Percentiles rank a stretch among this genome's conserved stretches.
phyloP scores from a whole-genome alignment of 306 rosid species.

The Vigna angularis region DNA sequence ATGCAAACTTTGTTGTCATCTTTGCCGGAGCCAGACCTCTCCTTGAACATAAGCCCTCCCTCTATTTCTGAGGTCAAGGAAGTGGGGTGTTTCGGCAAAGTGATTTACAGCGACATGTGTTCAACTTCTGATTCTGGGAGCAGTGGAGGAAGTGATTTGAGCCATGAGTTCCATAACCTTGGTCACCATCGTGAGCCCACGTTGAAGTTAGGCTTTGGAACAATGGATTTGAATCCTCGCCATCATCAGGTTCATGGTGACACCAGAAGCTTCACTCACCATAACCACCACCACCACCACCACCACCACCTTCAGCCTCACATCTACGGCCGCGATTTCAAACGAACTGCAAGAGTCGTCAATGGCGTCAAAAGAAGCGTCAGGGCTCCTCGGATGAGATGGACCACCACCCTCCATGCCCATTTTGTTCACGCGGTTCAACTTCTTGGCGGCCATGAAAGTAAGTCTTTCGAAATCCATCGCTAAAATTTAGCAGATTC shows the following conservation, averaged over 20 bases:
- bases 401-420: slow-evolving; percentile 98
- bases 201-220: slow-evolving; percentile 69
- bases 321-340: slow-evolving; percentile 74
- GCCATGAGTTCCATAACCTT: slow-evolving; percentile 59
- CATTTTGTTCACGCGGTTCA: slow-evolving; percentile 98
- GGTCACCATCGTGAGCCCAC: slow-evolving; percentile 49
- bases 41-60: slow-evolving; percentile 86
- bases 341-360: slow-evolving; percentile 58
- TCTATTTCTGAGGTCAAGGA: slow-evolving; percentile 48
- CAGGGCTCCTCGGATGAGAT: slow-evolving; percentile 98
- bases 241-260: slow-evolving; percentile 40
- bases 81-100: slow-evolving; percentile 35
- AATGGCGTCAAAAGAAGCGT: slow-evolving; percentile 70
- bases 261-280: slow-evolving; percentile 45
- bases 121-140: slow-evolving; percentile 75
- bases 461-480: slow-evolving; percentile 47
- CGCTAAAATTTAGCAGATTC: neutral
- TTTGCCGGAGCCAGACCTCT: slow-evolving; percentile 81
- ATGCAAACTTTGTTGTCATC: slow-evolving; percentile 48
- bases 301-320: slow-evolving; percentile 56
- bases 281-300: slow-evolving; percentile 33
- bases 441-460: slow-evolving; percentile 98
- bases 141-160: slow-evolving; percentile 77
- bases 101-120: slow-evolving; percentile 51
- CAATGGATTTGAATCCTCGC: slow-evolving; percentile 41